Evolutionary conservation across 2,329 filamentous ascomycete species (phyloP).

Genomic region (Tolypocladium capitatum): DNA sequence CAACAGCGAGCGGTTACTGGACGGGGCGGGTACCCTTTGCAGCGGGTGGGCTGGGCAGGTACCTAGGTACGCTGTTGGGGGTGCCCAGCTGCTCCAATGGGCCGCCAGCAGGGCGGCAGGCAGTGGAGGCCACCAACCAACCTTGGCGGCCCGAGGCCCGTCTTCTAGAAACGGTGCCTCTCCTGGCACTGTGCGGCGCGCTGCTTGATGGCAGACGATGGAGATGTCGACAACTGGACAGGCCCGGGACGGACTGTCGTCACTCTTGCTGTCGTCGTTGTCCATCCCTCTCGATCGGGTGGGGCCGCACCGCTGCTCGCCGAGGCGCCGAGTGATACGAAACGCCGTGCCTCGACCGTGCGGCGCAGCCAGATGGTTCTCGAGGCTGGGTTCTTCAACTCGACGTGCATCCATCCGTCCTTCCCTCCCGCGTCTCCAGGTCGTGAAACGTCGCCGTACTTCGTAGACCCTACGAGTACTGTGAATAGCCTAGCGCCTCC

Average conservation of each 20-base stretch:
- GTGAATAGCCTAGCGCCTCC: neutral
- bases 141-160: no score
- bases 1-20: neutral
- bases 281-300: neutral
- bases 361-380: neutral
- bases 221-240: neutral
- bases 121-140: neutral
- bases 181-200: neutral
- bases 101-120: neutral
- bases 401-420: neutral
- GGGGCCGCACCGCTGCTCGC: neutral
- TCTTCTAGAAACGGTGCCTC: neutral
- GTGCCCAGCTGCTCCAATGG: neutral
- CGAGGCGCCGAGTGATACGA: neutral
- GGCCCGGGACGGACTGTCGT: no score
- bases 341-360: neutral
- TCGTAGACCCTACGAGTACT: neutral
- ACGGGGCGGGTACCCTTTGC: neutral
- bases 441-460: neutral
- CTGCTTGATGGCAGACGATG: neutral
- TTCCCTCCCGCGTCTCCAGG: neutral
- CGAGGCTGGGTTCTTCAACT: neutral
- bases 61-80: no score
- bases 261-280: no score
- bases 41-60: neutral